Base-by-base conservation (phyloP, 257 asterid genomes). In the Verbascum thapsus region DNA sequence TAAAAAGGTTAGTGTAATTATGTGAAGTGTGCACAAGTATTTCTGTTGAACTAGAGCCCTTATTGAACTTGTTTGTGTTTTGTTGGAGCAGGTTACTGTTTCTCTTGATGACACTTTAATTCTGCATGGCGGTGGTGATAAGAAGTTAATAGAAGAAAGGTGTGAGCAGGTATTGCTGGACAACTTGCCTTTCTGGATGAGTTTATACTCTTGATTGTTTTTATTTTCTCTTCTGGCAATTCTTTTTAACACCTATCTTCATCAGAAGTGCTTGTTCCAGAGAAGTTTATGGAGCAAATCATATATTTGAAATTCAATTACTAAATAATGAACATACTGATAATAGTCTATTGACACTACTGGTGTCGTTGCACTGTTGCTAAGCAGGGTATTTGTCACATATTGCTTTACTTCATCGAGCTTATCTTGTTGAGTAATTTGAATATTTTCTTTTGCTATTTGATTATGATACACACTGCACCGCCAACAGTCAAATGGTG, bases 61-160 rank as follows among this genome's bases (percentile, higher is more conserved):
- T 35, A 13, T 35, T 53, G 59, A 56, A 78, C 50, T 20, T 64
- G 57, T 54, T 34, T 53, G 2, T 38, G 45, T 32, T 71, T 66
- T 20, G 10, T 35, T 67, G 66, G 75, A 72, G 72, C 80, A 90
- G 98, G 85, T 88, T 68, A 88, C 94, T 3, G 70, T 90, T 74
- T 85, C 96, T 66, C 69, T 85, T 48, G 98, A 90, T 47, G 96
- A 88, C 82, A 90, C 96, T 62, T 63, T 88, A 70, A 76, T 90
- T 76, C 80, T 90, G 61, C 95, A 83, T 58, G 98, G 98, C 37
- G 85, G 84, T 63, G 98, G 98, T 68, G 91, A 90, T 70, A 90
- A 85, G 80, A 88, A 88, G 72, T 69, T 79, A 72, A 90, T 90
- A 72, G 98, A 90, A 77, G 96, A 90, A 81, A 86, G 96, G 55